Conservation (phyloP, 2,329 filamentous ascomycete genomes). For the Diplodia sapinea region DNA sequence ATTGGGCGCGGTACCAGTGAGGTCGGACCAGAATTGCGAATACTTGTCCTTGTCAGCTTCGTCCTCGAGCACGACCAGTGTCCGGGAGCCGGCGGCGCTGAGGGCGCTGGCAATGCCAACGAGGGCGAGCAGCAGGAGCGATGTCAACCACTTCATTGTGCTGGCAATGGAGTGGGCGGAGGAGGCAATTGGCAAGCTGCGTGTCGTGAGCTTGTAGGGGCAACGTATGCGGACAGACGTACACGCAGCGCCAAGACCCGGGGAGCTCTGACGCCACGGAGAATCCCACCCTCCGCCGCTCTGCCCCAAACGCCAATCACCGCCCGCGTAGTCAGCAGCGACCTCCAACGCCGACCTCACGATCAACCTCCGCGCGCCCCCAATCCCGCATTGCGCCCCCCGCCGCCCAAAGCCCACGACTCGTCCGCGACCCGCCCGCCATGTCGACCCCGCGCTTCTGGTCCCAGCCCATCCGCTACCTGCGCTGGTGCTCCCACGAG, state of each 20-base stretch:
- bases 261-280: conserved; percentile 30
- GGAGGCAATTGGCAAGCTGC: conserved; percentile 33
- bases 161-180: conserved; percentile 34
- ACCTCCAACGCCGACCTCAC: background rate
- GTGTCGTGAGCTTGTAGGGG: conserved; percentile 38
- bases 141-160: conserved; percentile 77
- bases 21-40: conserved; percentile 77
- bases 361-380: background rate
- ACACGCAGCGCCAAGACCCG: conserved; percentile 41
- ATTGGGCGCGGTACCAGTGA: conserved; percentile 44
- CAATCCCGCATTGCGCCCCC: conserved; percentile 6
- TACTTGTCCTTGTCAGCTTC: conserved; percentile 80
- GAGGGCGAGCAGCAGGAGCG: conserved; percentile 71
- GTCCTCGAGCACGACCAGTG: conserved; percentile 88
- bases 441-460: conserved; percentile 84
- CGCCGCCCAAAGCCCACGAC: background rate
- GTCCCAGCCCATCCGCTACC: conserved; percentile 80
- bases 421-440: conserved; percentile 37
- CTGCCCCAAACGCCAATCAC: conserved; percentile 16
- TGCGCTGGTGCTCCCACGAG: conserved; percentile 85
- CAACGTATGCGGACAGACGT: conserved; percentile 43
- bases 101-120: conserved; percentile 72
- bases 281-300: conserved; percentile 29
- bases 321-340: conserved; percentile 23
- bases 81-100: conserved; percentile 77